phyloP scores from a whole-genome alignment of 257 asterid genomes.

The Cynanchum wilfordii region DNA sequence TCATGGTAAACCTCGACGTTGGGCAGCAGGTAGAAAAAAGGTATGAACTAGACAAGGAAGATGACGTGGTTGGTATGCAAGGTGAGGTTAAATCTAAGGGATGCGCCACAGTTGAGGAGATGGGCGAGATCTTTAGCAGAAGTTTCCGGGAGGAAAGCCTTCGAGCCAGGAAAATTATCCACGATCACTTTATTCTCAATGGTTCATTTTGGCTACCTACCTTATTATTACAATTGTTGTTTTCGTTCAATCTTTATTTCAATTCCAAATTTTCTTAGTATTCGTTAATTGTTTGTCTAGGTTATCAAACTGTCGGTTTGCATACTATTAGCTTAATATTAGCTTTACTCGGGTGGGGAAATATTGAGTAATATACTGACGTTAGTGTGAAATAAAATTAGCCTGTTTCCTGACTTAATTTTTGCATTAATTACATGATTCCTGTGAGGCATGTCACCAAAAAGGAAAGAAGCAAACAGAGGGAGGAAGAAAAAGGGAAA shows the following conservation, averaged over 20 bases:
- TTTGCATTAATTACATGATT: background rate
- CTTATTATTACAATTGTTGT: background rate
- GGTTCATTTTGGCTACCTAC: slow-evolving; percentile 30
- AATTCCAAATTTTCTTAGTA: background rate
- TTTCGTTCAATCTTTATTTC: background rate
- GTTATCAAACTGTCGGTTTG: background rate
- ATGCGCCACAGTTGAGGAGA: slow-evolving; percentile 92
- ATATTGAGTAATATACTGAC: background rate
- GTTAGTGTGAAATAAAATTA: background rate
- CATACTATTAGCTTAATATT: background rate
- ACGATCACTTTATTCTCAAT: slow-evolving; percentile 51
- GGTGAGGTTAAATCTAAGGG: slow-evolving; percentile 14
- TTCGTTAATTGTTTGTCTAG: background rate
- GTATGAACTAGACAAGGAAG: background rate
- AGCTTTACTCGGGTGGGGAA: background rate
- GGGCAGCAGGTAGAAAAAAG: background rate
- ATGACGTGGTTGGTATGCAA: too few relatives aligned
- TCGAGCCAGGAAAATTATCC: slow-evolving; percentile 54
- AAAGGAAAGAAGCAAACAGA: background rate
- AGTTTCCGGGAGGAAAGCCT: slow-evolving; percentile 60
- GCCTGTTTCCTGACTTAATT: background rate
- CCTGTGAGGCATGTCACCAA: background rate
- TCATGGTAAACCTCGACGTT: slow-evolving; percentile 12
- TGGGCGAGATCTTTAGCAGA: slow-evolving; percentile 66
- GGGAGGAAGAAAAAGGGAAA: background rate